Conservation (phyloP, 305 asterid species). For the Solanum hybrid region DNA sequence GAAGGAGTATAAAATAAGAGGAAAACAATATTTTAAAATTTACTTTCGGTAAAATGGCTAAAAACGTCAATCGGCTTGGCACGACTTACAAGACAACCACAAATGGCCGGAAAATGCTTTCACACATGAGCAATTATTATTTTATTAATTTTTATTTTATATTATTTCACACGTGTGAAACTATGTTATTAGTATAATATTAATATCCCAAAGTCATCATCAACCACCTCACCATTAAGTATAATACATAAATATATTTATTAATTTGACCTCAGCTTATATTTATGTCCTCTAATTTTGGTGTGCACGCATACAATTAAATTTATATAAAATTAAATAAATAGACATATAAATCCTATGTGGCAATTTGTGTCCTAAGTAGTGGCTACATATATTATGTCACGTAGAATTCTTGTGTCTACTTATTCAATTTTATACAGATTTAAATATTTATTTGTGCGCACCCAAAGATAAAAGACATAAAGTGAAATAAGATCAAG, state of each 20-base stretch:
- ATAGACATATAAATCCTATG: fast-evolving
- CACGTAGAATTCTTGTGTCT: fast-evolving
- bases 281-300: no score
- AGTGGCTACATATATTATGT: not conserved
- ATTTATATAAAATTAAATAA: no score
- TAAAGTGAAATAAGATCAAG: no score
- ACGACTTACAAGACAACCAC: not conserved
- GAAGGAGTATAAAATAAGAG: not conserved
- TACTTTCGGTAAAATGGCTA: not conserved
- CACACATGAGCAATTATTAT: not conserved
- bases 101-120: not conserved
- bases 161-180: not conserved
- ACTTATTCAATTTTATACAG: fast-evolving
- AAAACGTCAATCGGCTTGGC: not conserved
- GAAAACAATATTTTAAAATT: not conserved
- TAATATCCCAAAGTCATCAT: not conserved
- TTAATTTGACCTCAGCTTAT: fast-evolving
- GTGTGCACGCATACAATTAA: fast-evolving
- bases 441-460: no score
- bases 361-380: not conserved
- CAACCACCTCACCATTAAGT: not conserved
- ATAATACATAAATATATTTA: no score
- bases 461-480: no score
- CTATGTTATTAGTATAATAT: not conserved
- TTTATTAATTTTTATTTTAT: no score